A percentile compares a stretch with the other conserved stretches of the same genome.
These are phyloP conservation scores for Gossypium armourianum DNA, from an alignment of 441 rosid genomes.

Conservation along the genomic window DNA sequence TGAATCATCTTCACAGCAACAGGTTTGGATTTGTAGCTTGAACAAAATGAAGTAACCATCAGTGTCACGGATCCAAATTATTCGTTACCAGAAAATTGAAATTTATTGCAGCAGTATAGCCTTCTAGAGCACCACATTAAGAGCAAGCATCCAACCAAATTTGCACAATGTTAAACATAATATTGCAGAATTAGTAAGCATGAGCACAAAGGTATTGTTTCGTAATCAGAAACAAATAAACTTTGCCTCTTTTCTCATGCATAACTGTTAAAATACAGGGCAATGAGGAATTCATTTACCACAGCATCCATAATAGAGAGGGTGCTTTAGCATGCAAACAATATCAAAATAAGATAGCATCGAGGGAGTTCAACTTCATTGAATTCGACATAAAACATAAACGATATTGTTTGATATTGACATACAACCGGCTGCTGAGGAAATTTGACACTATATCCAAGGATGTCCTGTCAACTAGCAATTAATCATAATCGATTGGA, in stretches of 20 bases:
- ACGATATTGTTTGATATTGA: background rate
- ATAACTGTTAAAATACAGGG: background rate
- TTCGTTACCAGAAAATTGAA: background rate
- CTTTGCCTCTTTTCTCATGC: background rate
- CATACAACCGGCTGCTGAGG: background rate
- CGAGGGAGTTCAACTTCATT: background rate
- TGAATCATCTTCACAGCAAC: slow-evolving; percentile 55
- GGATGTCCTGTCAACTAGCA: background rate
- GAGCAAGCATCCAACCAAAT: background rate
- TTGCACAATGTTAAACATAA: background rate
- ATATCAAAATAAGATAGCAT: background rate
- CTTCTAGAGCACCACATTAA: background rate
- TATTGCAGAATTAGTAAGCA: background rate
- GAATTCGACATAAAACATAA: background rate
- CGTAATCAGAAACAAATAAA: background rate
- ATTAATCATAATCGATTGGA: background rate
- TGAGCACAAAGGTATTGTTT: background rate
- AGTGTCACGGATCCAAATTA: background rate
- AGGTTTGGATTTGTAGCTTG: slow-evolving; percentile 26
- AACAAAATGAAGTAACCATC: slow-evolving; percentile 12
- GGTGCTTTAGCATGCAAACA: background rate
- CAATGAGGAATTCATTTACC: background rate
- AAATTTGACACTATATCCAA: background rate
- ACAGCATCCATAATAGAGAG: background rate
- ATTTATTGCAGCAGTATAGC: background rate